Percentiles rank a stretch among this genome's conserved stretches.
Conservation (phyloP, 2,329 filamentous ascomycete genomes). For the Sporothrix protearum region DNA sequence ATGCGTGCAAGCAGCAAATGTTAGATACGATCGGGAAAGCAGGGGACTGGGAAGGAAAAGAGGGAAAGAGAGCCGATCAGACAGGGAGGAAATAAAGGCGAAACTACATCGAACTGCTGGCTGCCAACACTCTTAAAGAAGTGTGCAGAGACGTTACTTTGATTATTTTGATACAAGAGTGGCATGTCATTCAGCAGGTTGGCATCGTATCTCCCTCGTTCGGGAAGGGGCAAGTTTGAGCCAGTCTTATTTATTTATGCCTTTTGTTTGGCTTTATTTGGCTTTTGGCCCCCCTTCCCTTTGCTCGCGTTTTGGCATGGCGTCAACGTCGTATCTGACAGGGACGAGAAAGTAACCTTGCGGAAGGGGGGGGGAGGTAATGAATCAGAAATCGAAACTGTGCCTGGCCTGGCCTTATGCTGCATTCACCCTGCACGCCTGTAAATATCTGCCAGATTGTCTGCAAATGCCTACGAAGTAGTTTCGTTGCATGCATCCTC, state of each 20-base stretch:
- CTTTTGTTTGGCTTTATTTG: not conserved
- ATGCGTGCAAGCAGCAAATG: not conserved
- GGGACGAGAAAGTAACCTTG: not conserved
- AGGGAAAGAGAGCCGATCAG: not conserved
- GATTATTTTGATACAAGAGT: not conserved
- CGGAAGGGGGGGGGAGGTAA: not conserved
- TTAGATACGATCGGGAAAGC: not conserved
- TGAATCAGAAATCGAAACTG: constrained; percentile 15
- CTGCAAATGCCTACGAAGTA: not conserved
- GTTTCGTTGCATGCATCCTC: not conserved
- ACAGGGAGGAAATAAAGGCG: not conserved
- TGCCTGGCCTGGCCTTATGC: constrained; percentile 4
- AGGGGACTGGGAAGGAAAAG: not conserved
- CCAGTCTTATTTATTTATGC: not conserved
- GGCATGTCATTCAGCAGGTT: not conserved
- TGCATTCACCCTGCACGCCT: not conserved
- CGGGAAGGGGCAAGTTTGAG: not conserved
- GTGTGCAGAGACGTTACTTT: not conserved
- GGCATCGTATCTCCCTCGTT: not conserved
- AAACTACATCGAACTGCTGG: not conserved
- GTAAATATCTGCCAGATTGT: not conserved
- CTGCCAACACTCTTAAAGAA: not conserved
- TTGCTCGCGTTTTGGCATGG: not conserved
- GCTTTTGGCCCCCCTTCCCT: not conserved
- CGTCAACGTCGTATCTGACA: constrained; percentile 5